Evolutionary conservation across 306 rosid species (phyloP).

Genomic region (Comarum palustre): DNA sequence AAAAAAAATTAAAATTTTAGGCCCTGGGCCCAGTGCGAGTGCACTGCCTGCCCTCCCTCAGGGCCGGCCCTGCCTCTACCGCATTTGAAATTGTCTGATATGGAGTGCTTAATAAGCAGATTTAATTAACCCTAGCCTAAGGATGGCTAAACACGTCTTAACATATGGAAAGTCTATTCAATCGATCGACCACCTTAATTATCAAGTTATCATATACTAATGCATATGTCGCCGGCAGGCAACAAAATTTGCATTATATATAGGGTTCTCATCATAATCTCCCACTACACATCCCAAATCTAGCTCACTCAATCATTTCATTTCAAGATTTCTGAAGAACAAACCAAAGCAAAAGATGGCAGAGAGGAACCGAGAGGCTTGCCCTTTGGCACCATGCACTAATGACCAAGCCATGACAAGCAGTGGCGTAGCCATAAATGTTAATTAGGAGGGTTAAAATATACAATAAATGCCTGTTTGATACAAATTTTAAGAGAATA

Average conservation of each 20-base stretch:
- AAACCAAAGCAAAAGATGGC: neutral
- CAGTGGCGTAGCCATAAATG: no score
- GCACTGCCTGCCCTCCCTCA: no score
- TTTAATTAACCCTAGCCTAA: neutral
- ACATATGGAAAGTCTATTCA: neutral
- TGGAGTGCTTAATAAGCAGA: neutral
- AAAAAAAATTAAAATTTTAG: no score
- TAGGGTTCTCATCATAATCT: neutral
- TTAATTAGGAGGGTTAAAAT: no score
- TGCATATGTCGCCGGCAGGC: neutral
- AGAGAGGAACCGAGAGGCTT: slow-evolving; percentile 13
- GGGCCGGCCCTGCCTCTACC: no score
- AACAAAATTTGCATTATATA: neutral
- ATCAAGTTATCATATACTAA: no score
- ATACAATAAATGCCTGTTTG: no score
- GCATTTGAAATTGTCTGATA: slow-evolving; percentile 11
- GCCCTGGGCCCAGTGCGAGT: no score
- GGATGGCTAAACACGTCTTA: neutral
- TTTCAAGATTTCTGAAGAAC: neutral
- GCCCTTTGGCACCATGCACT: slow-evolving; percentile 3
- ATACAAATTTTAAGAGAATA: no score
- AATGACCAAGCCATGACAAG: slow-evolving; percentile 14
- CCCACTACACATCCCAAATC: neutral
- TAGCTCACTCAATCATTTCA: neutral
- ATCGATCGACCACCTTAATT: neutral